Evolutionary conservation across 164 flowering plant species (phyloP), one percentile per base, ranked within the genome.

Genomic region (Pachysandra terminalis): DNA sequence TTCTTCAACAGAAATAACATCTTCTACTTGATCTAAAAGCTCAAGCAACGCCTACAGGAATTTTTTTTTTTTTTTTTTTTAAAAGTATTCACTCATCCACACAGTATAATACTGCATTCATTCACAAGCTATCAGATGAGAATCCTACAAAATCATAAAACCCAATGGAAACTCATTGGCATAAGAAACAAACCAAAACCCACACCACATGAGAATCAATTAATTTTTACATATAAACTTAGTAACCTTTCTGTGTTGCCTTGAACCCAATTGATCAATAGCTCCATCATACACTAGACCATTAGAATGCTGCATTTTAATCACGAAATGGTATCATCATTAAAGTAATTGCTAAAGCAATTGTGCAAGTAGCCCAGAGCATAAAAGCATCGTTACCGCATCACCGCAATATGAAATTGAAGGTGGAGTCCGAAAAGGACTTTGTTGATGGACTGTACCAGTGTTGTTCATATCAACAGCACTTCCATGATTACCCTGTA

Each of bases 1-100:
- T 48, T 81, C 88, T 59, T 90, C 96, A 73, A 82, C 87, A 63
- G 91, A 73, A 62, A 95, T 88, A 67, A 78, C 99, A 87, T 88
- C 92, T 77, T 87, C 96, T 41, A 95, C 98, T 85, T 95, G 96
- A 82, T 95, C 97, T 62, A 95, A 74, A 58, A 95, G 94, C 63
- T 95, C 98, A 73, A 95, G 87, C 78, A 95, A 75, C 61, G 96
- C 93, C 99, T 95, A 73, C 8, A 69, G 24, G 17, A 25, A 70
- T 45, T 52, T n/a, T n/a, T n/a, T n/a, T n/a, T n/a, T n/a, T n/a
- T n/a, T n/a, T n/a, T n/a, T n/a, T n/a, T n/a, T n/a, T n/a, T n/a
- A n/a, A n/a, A n/a, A n/a, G 27, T 59, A 40, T 19, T 49, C 25
- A 27, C 19, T 19, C 21, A 52, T 22, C 52, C 9, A 54, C 64